A percentile compares a stretch with the other conserved stretches of the same genome.
phyloP scores from a whole-genome alignment of 1,284 basidiomycete species.

The Trametes versicolor region DNA sequence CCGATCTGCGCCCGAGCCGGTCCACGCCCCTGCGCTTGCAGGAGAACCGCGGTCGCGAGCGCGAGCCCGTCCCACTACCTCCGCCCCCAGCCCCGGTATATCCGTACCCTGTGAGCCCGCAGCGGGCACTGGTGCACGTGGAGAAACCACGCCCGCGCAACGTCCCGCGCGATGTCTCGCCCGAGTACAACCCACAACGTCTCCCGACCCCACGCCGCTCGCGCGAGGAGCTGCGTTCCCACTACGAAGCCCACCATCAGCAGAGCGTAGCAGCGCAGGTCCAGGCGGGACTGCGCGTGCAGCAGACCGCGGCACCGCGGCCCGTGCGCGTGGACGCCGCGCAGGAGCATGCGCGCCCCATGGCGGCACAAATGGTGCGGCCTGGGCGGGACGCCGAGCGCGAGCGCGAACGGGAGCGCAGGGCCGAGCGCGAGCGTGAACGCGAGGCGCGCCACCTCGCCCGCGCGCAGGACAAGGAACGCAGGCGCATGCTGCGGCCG shows the following conservation, averaged over 20 bases:
- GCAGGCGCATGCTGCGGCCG: neutral
- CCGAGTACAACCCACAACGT: constrained; percentile 20
- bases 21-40: constrained; percentile 23
- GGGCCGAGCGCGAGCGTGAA: neutral
- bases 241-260: neutral
- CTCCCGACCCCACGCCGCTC: constrained; percentile 16
- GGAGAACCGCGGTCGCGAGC: constrained; percentile 5
- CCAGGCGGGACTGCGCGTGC: constrained; percentile 7
- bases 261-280: constrained; percentile 1
- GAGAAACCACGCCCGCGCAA: constrained; percentile 22
- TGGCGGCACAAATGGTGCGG: constrained; percentile 21
- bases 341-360: constrained; percentile 1
- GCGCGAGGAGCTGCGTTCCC: constrained; percentile 12
- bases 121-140: constrained; percentile 5
- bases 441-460: neutral
- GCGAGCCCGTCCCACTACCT: neutral
- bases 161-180: constrained; percentile 28
- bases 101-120: constrained; percentile 7
- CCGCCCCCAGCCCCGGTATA: constrained; percentile 2
- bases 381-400: constrained; percentile 12
- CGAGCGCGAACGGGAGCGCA: neutral
- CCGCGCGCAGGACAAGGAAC: neutral
- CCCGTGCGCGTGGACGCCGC: constrained; percentile 3
- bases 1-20: constrained; percentile 18
- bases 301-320: constrained; percentile 2